Conservation (phyloP, 140 eudicot genomes). For the Stevia rebaudiana region DNA sequence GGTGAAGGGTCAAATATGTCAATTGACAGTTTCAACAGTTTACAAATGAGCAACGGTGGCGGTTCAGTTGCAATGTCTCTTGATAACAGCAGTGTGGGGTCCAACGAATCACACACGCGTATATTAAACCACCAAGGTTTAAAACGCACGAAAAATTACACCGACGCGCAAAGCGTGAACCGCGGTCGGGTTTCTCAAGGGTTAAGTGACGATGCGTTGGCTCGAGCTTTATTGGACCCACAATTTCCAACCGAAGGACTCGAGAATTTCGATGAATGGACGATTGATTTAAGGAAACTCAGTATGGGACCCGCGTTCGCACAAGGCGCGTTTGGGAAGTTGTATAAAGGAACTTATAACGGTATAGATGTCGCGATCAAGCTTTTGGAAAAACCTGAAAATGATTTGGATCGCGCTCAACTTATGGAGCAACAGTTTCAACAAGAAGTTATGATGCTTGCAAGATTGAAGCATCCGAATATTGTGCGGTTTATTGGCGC, state of each 20-base stretch:
- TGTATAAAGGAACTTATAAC: constrained; percentile 78
- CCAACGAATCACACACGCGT: constrained; percentile 86
- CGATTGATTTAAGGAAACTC: constrained; percentile 80
- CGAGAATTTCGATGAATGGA: constrained; percentile 82
- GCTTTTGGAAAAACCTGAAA: constrained; percentile 88
- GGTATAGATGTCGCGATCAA: constrained; percentile 91
- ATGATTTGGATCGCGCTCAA: constrained; percentile 71
- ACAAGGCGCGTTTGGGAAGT: constrained; percentile 91
- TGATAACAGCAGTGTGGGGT: constrained; percentile 89
- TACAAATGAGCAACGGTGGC: constrained; percentile 82
- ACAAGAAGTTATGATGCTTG: constrained; percentile 93
- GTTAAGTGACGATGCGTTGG: constrained; percentile 77
- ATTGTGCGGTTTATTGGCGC: constrained; percentile 89
- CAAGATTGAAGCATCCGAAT: constrained; percentile 74
- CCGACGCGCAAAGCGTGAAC: constrained; percentile 68
- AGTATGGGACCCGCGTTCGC: constrained; percentile 91
- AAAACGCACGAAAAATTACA: constrained; percentile 59
- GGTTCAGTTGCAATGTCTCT: constrained; percentile 96
- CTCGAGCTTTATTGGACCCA: constrained; percentile 75
- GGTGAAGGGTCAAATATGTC: constrained; percentile 93
- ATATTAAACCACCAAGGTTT: constrained; percentile 81
- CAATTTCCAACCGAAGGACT: constrained; percentile 66
- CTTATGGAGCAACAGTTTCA: constrained; percentile 94
- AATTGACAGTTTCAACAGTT: constrained; percentile 71
- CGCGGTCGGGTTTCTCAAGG: constrained; percentile 68